phyloP scores from a whole-genome alignment of 345 rosid species.

The Rhizophora apiculata region DNA sequence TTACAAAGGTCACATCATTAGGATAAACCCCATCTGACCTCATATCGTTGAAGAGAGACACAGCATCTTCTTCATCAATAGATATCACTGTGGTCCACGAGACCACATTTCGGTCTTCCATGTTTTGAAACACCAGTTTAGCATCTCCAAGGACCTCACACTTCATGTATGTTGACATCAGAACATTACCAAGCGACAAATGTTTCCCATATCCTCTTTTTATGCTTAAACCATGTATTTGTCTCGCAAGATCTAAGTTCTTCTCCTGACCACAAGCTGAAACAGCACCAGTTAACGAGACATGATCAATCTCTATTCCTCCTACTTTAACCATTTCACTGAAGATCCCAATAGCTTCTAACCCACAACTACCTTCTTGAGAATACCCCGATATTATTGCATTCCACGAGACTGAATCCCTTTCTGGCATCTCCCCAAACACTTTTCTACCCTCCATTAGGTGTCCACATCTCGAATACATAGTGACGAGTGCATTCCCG shows the following conservation, averaged over 20 bases:
- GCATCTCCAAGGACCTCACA: constrained; percentile 56
- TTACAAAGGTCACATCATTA: constrained; percentile 72
- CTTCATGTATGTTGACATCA: constrained; percentile 71
- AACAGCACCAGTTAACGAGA: constrained; percentile 70
- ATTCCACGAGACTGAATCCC: constrained; percentile 84
- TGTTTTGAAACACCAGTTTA: constrained; percentile 46
- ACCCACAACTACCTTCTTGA: constrained; percentile 53
- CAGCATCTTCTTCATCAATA: constrained; percentile 45
- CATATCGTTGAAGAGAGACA: constrained; percentile 61
- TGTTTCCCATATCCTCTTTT: constrained; percentile 63
- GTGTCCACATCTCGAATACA: constrained; percentile 60
- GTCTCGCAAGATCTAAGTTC: constrained; percentile 62
- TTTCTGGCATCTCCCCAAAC: constrained; percentile 60
- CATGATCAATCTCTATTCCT: constrained; percentile 72
- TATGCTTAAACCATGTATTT: constrained; percentile 66
- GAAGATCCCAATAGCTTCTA: constrained; percentile 54
- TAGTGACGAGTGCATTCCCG: constrained; percentile 71
- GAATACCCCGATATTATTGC: constrained; percentile 78
- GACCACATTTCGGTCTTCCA: constrained; percentile 65
- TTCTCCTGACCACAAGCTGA: constrained; percentile 72
- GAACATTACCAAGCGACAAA: constrained; percentile 59
- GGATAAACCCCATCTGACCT: constrained; percentile 64
- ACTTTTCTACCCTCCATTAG: constrained; percentile 53
- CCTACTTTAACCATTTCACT: constrained; percentile 58
- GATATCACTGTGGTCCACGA: constrained; percentile 91